Evolutionary conservation across 2,329 filamentous ascomycete genomes (phyloP), one percentile per base, ranked within the genome.

Genomic region (Pyrenophora seminiperda): DNA sequence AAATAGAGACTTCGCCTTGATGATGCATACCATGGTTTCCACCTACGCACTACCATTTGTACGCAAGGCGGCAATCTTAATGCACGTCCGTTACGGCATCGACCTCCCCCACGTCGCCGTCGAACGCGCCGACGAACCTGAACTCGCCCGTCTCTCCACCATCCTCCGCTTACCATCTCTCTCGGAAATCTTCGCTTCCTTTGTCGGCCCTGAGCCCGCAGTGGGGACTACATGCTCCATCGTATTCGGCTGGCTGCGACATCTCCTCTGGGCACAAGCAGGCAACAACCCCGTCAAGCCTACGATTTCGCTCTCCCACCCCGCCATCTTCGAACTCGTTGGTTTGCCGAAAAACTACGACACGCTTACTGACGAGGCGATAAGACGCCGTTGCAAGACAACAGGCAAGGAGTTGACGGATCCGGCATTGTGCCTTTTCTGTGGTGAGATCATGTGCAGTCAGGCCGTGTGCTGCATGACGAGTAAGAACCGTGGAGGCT

Each of bases 381-480:
- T 94, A 61, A 86, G 86, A 57, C 80, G 88, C 43, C 86, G 83
- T 41, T 99, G 94, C 67, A 91, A 91, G 0, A 95, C 87, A 2
- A 96, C 91, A 1, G 91, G 91, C 58, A 95, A 94, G 70, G 93
- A 97, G 62, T 77, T 99, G 41, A 88, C 87, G 2, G 95, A 99
- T 72, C 91, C 94, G 0, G 90, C 89, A 58, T 84, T 99, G 30
- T 99, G 94, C 68, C 81, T 99, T 31, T 91, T 97, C 76, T 99
- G 94, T 68, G 93, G 94, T 27, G 91, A 92, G n/a, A 90, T 99
- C 32, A 93, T 97, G 74, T 99, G 94, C 75, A 91, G 89, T 7
- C 94, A 99, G 77, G 91, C 89, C 37, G 88, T 92, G 38, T 99
- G 94, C 76, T 99, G 94, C 71, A 84, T 90, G 67, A 86, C 85